Evolutionary conservation across 1,284 basidiomycete species (phyloP).

Genomic region (Trichosporon sp.): DNA sequence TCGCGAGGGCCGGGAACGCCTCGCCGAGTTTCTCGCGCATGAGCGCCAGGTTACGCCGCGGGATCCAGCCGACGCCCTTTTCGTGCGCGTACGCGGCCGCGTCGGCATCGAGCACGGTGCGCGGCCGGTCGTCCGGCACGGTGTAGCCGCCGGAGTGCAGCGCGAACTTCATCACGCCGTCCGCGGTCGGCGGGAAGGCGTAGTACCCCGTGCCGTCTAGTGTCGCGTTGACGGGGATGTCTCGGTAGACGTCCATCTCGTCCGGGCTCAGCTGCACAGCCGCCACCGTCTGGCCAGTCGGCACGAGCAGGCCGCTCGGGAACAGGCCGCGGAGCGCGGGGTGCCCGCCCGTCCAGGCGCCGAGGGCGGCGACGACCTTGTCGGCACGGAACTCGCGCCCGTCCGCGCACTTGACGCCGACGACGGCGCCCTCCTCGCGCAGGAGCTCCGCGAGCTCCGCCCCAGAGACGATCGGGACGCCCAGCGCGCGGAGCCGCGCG

Average conservation of each 20-base stretch:
- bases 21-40: constrained; percentile 57
- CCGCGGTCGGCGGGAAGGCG: constrained; percentile 67
- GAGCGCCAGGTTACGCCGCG: neutral
- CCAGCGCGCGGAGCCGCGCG: constrained; percentile 56
- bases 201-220: constrained; percentile 64
- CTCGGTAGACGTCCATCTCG: constrained; percentile 59
- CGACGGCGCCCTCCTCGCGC: neutral
- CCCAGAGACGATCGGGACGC: constrained; percentile 58
- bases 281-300: neutral
- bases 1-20: constrained; percentile 67
- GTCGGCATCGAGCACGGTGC: constrained; percentile 34
- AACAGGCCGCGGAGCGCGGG: constrained; percentile 28
- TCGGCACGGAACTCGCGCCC: constrained; percentile 25
- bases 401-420: constrained; percentile 27
- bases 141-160: constrained; percentile 66
- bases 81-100: constrained; percentile 22
- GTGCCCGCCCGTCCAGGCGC: constrained; percentile 29
- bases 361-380: constrained; percentile 26
- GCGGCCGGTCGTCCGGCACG: constrained; percentile 38
- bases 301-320: neutral
- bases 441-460: constrained; percentile 41
- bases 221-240: constrained; percentile 65
- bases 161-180: constrained; percentile 68
- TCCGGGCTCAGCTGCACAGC: constrained; percentile 37
- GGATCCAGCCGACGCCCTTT: neutral